phyloP scores from a whole-genome alignment of 495 filamentous ascomycete species.

The Neurospora tetraspora region DNA sequence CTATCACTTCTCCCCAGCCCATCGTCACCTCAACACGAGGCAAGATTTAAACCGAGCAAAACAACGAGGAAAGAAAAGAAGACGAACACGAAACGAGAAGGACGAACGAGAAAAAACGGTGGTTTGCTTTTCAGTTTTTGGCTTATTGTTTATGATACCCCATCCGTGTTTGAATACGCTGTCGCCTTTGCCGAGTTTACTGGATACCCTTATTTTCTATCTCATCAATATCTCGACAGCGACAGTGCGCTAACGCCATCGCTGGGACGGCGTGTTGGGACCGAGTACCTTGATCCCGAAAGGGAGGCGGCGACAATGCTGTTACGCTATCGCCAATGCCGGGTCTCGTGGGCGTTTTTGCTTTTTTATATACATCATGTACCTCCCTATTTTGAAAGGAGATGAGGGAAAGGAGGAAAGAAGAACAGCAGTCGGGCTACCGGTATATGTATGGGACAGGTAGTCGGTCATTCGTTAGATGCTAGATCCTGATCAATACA shows the following conservation, averaged over 20 bases:
- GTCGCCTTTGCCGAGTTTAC: slow-evolving; percentile 17
- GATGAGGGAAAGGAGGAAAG: neutral
- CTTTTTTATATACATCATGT: neutral
- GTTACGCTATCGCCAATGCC: slow-evolving; percentile 40
- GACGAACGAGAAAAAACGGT: neutral
- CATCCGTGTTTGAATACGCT: slow-evolving; percentile 46
- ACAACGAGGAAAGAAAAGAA: neutral
- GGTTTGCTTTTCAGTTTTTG: slow-evolving; percentile 9
- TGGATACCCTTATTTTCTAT: slow-evolving; percentile 6
- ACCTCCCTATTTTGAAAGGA: neutral
- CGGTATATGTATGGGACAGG: neutral
- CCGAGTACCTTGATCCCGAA: slow-evolving; percentile 23
- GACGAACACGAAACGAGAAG: neutral
- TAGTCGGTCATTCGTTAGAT: neutral
- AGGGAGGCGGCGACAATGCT: slow-evolving; percentile 39
- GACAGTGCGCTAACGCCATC: slow-evolving; percentile 50
- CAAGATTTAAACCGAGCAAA: neutral
- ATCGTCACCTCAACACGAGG: neutral
- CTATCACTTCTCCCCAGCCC: slow-evolving; percentile 21
- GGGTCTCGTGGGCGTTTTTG: slow-evolving; percentile 42
- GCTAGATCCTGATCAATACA: neutral
- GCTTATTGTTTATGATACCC: slow-evolving; percentile 41
- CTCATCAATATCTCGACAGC: slow-evolving; percentile 31
- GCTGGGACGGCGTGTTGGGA: slow-evolving; percentile 47
- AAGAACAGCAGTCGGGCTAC: neutral